These are phyloP conservation scores for Lachancea dasiensis DNA, from an alignment of 805 yeast genomes.

Conservation along the genomic window DNA sequence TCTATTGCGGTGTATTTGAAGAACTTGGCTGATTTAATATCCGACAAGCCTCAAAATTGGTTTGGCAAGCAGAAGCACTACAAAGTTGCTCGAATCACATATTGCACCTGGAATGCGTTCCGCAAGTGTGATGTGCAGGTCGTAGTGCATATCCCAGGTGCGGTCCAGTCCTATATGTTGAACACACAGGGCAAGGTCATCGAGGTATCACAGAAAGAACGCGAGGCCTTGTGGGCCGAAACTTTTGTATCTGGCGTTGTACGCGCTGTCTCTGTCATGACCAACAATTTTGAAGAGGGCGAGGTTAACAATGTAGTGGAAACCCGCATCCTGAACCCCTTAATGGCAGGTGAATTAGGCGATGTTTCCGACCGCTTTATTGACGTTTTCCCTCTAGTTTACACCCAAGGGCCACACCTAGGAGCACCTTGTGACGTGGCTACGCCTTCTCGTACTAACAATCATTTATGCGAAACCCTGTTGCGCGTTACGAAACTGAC, in stretches of 20 bases:
- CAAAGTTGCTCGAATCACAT: constrained; percentile 66
- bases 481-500: constrained; percentile 29
- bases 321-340: constrained; percentile 76
- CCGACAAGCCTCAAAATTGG: constrained; percentile 66
- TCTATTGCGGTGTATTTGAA: constrained; percentile 72
- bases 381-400: constrained; percentile 28
- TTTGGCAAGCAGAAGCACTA: constrained; percentile 67
- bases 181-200: constrained; percentile 30
- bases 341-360: constrained; percentile 36
- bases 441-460: constrained; percentile 29
- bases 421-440: constrained; percentile 32
- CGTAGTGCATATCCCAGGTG: constrained; percentile 70
- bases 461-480: constrained; percentile 30
- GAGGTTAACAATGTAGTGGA: constrained; percentile 72
- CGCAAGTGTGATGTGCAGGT: constrained; percentile 65
- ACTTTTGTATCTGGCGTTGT: constrained; percentile 56
- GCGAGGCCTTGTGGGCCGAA: constrained; percentile 50
- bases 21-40: constrained; percentile 56
- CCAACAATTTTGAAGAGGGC: constrained; percentile 52
- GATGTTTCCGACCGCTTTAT: constrained; percentile 29
- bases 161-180: constrained; percentile 44
- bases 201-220: constrained; percentile 42
- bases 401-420: constrained; percentile 26
- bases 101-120: constrained; percentile 57
- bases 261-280: constrained; percentile 48